phyloP scores from a whole-genome alignment of 352 stramenopile species.

The Phytopythium oedochilum region DNA sequence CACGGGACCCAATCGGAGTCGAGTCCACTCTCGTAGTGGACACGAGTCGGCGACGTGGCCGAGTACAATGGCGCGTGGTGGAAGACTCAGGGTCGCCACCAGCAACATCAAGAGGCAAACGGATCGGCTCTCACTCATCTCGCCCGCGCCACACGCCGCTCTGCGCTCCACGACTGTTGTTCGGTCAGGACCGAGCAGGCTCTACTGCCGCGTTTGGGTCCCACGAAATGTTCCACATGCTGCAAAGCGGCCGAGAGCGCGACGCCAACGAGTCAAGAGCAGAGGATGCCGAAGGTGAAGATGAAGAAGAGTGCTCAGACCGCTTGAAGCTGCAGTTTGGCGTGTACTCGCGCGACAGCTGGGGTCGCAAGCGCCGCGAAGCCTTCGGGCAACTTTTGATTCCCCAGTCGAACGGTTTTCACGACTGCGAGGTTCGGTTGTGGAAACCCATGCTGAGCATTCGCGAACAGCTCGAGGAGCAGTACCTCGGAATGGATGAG shows the following conservation, averaged over 20 bases:
- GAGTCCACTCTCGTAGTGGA: conserved; percentile 19
- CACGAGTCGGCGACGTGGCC: background rate
- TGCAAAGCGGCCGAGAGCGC: background rate
- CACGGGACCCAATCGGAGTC: conserved; percentile 18
- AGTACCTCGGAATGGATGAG: conserved; percentile 49
- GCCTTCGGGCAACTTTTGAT: conserved; percentile 36
- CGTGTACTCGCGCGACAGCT: conserved; percentile 46
- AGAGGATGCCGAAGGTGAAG: background rate
- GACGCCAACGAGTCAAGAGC: background rate
- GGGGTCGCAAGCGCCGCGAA: conserved; percentile 30
- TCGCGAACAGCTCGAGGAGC: conserved; percentile 48
- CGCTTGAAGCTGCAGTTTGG: conserved; percentile 12
- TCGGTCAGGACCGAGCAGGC: background rate
- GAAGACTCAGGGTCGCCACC: background rate
- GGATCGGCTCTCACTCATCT: background rate
- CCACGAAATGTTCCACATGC: conserved; percentile 17
- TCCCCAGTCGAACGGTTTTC: conserved; percentile 14
- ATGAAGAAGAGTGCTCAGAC: background rate
- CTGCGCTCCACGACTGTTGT: conserved; percentile 10
- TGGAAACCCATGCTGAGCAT: conserved; percentile 26
- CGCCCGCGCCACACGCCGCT: conserved; percentile 7
- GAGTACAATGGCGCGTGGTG: background rate
- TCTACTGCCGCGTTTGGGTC: conserved; percentile 13
- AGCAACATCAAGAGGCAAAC: background rate
- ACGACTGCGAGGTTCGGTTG: conserved; percentile 33